Base-by-base conservation (phyloP, 1,284 basidiomycete genomes). In the Taiwanofungus camphoratus region DNA sequence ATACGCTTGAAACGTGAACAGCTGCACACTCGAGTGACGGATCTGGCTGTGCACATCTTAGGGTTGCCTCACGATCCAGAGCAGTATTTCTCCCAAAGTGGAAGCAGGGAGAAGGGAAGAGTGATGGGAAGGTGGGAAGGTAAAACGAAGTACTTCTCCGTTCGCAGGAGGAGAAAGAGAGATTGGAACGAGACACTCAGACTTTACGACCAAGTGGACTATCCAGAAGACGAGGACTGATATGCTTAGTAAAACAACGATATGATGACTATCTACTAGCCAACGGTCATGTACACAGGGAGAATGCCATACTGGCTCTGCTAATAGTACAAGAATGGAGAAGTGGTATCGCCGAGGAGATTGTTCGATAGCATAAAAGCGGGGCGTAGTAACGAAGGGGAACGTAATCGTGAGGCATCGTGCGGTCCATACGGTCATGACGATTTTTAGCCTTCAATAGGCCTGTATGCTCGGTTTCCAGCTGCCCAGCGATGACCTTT, bases 131-230 rank as follows among this genome's bases (percentile, higher is more conserved):
- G 61, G 3, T 84, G 87, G 87, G 79, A 81, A 51, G 79, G 77
- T 49, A 70, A 73, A 38, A 66, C 77, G 16, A 74, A 77, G 49
- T 92, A 91, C 56, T 92, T 92, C 58, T 89, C 87, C 4, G 69
- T 91, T 42, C 73, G 74, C 46, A 67, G 88, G 50, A 66, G 88
- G 54, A 69, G 89, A 53, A 92, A 92, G 63, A 74, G 87, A 51
- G 89, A 92, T 55, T 92, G 88, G 88, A 88, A 90, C 54, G 88
- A 91, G 65, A 87, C 80, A 3, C 64, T 91, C 39, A 68, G 85
- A 45, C 61, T 88, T 40, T 88, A 89, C 48, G 88, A 91, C 53
- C 73, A 85, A 52, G 82, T 86, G 5, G 84, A 88, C 60, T 87
- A 84, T 54, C 82, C 81, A 4, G 69, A 71, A 11, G 75, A 76